Evolutionary conservation across 192 early-diverging fungal genomes (phyloP), one percentile per base, ranked within the genome.

Genomic region (Coemansia sp.): DNA sequence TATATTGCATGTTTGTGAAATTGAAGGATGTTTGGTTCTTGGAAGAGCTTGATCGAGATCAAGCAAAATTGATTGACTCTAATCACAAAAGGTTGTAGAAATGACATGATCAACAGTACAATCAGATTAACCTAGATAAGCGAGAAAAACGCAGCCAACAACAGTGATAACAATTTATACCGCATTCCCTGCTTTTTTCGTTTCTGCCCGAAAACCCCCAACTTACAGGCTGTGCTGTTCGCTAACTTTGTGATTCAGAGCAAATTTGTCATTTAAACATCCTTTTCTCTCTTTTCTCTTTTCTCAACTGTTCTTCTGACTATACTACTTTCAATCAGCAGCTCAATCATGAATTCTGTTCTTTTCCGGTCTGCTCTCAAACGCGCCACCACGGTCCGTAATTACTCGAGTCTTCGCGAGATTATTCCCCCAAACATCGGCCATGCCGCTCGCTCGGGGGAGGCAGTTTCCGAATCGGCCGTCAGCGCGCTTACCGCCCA

Each of bases 351-450:
- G 80, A 83, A 83, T 69, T 68, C 75, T 45, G 50, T 63, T 66
- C 51, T 83, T 10, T 68, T 69, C 32, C 80, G 80, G 80, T 55
- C 75, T 41, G 53, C 58, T 20, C 49, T 82, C 61, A 74, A 71
- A 63, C 71, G 75, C 59, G 67, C 80, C 6, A 45, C 70, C 41
- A 65, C 65, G 25, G 48, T 71, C 45, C 80, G 80, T 67, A 77
- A 72, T 63, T 80, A 80, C 74, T 74, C 77, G 63, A 84, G 75
- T 62, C 63, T 84, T 45, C 83, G 83, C 54, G 74, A 79, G 63
- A 85, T 90, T 61, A 85, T 91, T 78, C 90, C 90, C 65, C 90
- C 90, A 63, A 88, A 88, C 83, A 83, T 91, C 77, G 90, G 86
- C 63, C 78, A 79, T 68, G 86, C 89, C 65, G 88, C 86, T 62